Conservation (phyloP, 805 yeast genomes). For the Metschnikowia borealis region DNA sequence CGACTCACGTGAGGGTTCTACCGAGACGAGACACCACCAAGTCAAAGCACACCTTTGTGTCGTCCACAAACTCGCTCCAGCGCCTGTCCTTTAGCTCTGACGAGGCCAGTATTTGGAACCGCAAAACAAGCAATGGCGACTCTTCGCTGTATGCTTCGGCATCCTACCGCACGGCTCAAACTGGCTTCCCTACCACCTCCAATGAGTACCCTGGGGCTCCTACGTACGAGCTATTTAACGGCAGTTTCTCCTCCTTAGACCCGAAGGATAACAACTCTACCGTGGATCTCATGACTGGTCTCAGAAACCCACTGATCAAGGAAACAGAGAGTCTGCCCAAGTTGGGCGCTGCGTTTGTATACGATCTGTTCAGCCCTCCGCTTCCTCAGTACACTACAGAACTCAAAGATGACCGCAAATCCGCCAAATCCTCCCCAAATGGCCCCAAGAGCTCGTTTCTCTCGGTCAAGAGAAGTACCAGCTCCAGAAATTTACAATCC, state of each 20-base stretch:
- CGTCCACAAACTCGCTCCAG: slow-evolving; percentile 4
- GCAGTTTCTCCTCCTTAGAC: slow-evolving; percentile 14
- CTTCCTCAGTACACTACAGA: slow-evolving; percentile 1
- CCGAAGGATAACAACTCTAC: slow-evolving; percentile 6
- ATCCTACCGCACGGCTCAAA: slow-evolving; percentile 1
- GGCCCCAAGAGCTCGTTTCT: background rate
- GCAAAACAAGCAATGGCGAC: background rate
- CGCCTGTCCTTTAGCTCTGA: slow-evolving; percentile 10
- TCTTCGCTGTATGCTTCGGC: background rate
- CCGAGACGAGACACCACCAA: slow-evolving; percentile 9
- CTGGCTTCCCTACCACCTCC: background rate
- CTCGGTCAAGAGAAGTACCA: slow-evolving; percentile 2
- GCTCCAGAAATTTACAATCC: slow-evolving; percentile 26
- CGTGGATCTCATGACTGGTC: background rate
- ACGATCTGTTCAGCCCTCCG: slow-evolving; percentile 3
- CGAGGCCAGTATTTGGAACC: slow-evolving; percentile 1
- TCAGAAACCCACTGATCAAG: background rate
- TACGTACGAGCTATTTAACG: slow-evolving; percentile 6
- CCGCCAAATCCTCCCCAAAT: background rate
- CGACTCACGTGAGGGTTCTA: slow-evolving; percentile 23
- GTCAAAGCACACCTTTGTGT: slow-evolving; percentile 4
- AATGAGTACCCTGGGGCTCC: background rate
- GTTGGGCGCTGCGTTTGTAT: slow-evolving; percentile 1
- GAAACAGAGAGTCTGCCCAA: background rate
- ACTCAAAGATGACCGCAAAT: background rate